Percentiles rank a stretch among this genome's conserved stretches.
Evolutionary conservation across 805 yeast genomes (phyloP).

Genomic region (Candida golubevii): DNA sequence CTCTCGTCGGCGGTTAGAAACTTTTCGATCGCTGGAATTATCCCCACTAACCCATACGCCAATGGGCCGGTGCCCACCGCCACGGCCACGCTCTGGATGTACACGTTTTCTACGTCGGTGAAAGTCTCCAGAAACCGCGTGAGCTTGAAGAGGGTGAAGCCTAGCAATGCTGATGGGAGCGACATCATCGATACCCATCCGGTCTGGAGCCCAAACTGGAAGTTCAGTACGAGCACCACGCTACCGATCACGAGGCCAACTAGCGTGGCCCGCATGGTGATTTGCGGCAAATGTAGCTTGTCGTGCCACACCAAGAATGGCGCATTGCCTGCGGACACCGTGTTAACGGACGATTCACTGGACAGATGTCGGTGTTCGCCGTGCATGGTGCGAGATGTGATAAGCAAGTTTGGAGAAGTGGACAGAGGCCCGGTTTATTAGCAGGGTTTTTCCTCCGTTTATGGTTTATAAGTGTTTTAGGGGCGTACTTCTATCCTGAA

Average conservation of each 20-base stretch:
- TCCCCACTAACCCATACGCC: constrained; percentile 93
- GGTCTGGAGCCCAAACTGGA: constrained; percentile 94
- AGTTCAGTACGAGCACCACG: constrained; percentile 79
- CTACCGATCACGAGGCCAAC: constrained; percentile 87
- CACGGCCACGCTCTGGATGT: constrained; percentile 86
- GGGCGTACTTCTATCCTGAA: no score
- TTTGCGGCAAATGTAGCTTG: constrained; percentile 56
- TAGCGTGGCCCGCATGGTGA: constrained; percentile 67
- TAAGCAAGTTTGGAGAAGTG: no score
- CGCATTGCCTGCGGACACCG: background rate
- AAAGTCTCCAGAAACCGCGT: constrained; percentile 41
- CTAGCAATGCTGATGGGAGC: constrained; percentile 84
- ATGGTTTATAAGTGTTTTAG: no score
- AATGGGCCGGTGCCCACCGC: constrained; percentile 98
- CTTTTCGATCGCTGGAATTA: constrained; percentile 92
- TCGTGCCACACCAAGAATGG: constrained; percentile 20
- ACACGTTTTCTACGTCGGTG: constrained; percentile 92
- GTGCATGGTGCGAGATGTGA: no score
- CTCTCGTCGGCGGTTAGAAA: constrained; percentile 75
- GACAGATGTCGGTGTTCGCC: no score
- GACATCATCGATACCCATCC: constrained; percentile 99
- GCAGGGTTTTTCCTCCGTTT: no score
- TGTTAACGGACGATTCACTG: background rate
- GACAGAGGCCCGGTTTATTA: no score
- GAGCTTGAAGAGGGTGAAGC: constrained; percentile 75